Percentiles rank a stretch among this genome's conserved stretches.
Conservation (phyloP, 179 eudicot species). For the Heliamphora pulchella region DNA sequence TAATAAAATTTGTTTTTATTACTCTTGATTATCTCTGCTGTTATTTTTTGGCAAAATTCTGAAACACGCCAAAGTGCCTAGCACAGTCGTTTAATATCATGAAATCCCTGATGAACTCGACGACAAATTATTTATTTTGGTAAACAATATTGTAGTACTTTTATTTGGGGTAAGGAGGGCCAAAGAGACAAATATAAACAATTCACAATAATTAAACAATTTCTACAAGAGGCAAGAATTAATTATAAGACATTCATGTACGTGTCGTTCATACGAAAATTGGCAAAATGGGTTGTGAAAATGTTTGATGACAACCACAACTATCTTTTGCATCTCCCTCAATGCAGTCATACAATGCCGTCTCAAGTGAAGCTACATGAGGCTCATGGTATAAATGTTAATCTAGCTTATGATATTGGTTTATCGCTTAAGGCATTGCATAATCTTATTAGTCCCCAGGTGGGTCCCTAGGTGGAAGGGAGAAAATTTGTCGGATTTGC, state of each 20-base stretch:
- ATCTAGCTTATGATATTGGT: neutral
- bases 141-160: too few relatives aligned
- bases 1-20: too few relatives aligned
- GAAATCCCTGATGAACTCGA: too few relatives aligned
- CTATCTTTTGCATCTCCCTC: neutral
- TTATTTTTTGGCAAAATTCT: too few relatives aligned
- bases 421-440: neutral
- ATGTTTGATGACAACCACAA: neutral
- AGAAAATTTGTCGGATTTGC: neutral
- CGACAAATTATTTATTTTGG: too few relatives aligned
- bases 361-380: neutral
- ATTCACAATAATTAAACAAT: neutral
- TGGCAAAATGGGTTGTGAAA: neutral
- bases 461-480: too few relatives aligned
- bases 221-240: neutral
- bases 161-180: neutral
- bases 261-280: neutral
- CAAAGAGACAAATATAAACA: neutral
- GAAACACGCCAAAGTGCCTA: too few relatives aligned
- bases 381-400: neutral
- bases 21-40: too few relatives aligned
- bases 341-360: neutral
- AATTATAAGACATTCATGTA: neutral
- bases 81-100: too few relatives aligned
- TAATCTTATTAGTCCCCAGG: neutral